Evolutionary conservation across 495 filamentous ascomycete species (phyloP), one percentile per base, ranked within the genome.

Genomic region (Chaetomidium leptoderma): DNA sequence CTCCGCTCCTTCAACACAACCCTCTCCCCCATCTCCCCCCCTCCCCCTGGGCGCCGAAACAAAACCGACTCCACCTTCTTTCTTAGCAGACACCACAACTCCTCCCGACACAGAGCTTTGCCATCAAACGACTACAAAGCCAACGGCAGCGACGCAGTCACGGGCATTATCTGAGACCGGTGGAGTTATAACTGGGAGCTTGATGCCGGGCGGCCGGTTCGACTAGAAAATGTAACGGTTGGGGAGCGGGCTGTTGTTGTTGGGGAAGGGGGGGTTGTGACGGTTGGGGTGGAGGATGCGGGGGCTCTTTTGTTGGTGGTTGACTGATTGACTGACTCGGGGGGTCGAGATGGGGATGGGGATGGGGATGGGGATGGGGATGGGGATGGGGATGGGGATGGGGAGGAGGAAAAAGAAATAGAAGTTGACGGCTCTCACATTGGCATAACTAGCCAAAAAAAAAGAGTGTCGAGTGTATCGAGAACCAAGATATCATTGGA

Each of bases 111-210:
- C n/a, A n/a, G n/a, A n/a, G n/a, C n/a, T n/a, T n/a, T n/a, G n/a
- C n/a, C n/a, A n/a, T n/a, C n/a, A n/a, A n/a, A n/a, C n/a, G n/a
- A n/a, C n/a, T n/a, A n/a, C n/a, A 63, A 70, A 51, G 85, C 85
- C 6, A 85, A 85, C 65, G 83, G 84, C 0, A 86, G 78, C 53
- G 81, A 88, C 70, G 81, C 83, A 9, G 77, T 85, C 21, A 78
- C 78, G 5, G 82, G 82, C 2, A 77, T 86, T 17, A 80, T 81
- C 6, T 88, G 75, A 71, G 81, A 86, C 65, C 84, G 84, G 0
- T 79, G 69, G 69, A 84, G 78, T 43, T 89, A 86, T 60, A 82
- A 87, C 57, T 82, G 80, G 49, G 82, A 86, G 66, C 62, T 85
- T 52, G 71, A 78, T 3, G 53, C 70, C 14, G 85, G 86, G 1